Evolutionary conservation across 208 protist species (phyloP), one percentile per base, ranked within the genome.

Genomic region (Acanthamoeba lenticulata): DNA sequence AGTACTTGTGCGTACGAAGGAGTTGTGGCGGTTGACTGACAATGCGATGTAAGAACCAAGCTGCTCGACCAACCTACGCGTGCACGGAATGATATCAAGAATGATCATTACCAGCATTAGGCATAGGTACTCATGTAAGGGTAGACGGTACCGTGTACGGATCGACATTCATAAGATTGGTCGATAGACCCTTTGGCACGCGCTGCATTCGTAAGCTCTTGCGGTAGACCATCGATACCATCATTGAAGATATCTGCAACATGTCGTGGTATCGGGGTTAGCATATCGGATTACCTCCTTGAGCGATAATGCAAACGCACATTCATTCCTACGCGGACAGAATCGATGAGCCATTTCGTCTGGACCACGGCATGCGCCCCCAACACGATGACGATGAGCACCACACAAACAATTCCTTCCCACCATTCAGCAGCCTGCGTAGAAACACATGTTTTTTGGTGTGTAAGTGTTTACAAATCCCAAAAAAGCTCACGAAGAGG

Each of bases 141-240:
- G 27, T 2, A 21, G n/a, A 52, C 9, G 32, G 40, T 36, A 85
- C 74, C 19, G 40, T 85, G 74, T 34, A 3, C 24, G 74, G 40
- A 40, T 85, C 74, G n/a, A 85, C 42, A 32, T 85, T 85, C 40
- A 85, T 85, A 19, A 85, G 40, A 49, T 85, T 85, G 24, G 42
- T 45, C 11, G 40, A 17, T 11, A 38, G 24, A 29, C 74, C 74
- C 27, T 85, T 85, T 13, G 74, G 34, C 15, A 85, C 40, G 24
- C 40, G 36, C 40, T 85, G 74, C 19, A 85, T 34, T 40, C 74
- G 36, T 5, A 85, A 29, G 24, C 74, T 85, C 74, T 85, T 85
- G 17, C 74, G 36, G 44, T 55, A 85, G 24, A 85, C 74, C 74
- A 85, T 49, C 40, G 74, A 17, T 19, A 38, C 27, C 24, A 85